These are phyloP conservation scores for Otatea glauca DNA, from an alignment of 176 grass and related monocot species.

Conservation along the genomic window DNA sequence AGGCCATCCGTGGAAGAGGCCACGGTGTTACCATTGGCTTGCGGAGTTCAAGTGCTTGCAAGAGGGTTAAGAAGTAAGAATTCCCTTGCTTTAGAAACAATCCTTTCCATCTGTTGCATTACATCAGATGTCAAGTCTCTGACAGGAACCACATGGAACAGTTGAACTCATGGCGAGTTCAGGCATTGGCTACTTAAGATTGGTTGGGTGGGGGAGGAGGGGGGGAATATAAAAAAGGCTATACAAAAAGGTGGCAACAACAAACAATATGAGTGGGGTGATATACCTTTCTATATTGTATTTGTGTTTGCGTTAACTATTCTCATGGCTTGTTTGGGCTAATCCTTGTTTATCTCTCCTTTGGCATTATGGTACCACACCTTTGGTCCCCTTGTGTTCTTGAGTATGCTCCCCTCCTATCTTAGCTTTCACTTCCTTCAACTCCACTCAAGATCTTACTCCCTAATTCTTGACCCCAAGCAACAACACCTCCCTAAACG, in stretches of 20 bases:
- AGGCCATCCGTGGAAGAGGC: slow-evolving; percentile 21
- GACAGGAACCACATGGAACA: slow-evolving; percentile 42
- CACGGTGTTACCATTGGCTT: slow-evolving; percentile 38
- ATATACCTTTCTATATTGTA: slow-evolving; percentile 54
- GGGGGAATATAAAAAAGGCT: slow-evolving; percentile 54
- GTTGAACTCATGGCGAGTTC: slow-evolving; percentile 36
- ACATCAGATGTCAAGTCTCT: slow-evolving; percentile 48
- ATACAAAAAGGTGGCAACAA: slow-evolving; percentile 50
- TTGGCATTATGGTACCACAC: slow-evolving; percentile 47
- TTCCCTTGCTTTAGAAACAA: slow-evolving; percentile 6
- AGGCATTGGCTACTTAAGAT: slow-evolving; percentile 40
- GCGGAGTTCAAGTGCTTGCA: neutral
- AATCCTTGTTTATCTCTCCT: slow-evolving; percentile 49
- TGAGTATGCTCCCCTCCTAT: slow-evolving; percentile 54
- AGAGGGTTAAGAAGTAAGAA: slow-evolving; percentile 10
- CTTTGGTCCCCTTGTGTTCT: slow-evolving; percentile 66
- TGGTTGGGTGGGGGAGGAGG: no score
- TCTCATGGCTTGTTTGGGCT: slow-evolving; percentile 39
- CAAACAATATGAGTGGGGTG: slow-evolving; percentile 47
- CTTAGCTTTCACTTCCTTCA: slow-evolving; percentile 79
- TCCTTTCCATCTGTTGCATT: slow-evolving; percentile 31
- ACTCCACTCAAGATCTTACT: slow-evolving; percentile 80
- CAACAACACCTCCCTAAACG: slow-evolving; percentile 5
- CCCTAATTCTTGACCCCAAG: slow-evolving; percentile 45
- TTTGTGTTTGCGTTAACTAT: slow-evolving; percentile 55